Percentiles rank a stretch among this genome's conserved stretches.
Conservation (phyloP, 805 yeast genomes). For the Zygotorulaspora chibaensis region DNA sequence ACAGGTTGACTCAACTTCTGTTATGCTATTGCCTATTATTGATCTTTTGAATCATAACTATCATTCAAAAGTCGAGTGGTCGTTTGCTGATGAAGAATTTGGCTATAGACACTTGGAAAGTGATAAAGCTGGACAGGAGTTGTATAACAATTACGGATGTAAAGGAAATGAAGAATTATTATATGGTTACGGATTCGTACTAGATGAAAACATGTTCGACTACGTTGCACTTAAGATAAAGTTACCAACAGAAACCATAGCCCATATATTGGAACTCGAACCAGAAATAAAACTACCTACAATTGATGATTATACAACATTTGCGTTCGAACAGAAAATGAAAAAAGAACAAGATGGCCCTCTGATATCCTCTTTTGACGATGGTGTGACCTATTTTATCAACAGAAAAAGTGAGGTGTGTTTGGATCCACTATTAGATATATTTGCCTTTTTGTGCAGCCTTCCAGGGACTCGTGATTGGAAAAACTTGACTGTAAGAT, state of each 20-base stretch:
- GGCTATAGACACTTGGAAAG: conserved; percentile 28
- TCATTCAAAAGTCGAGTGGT: conserved; percentile 65
- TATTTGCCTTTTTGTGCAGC: conserved; percentile 31
- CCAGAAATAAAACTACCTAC: conserved; percentile 38
- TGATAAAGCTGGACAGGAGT: conserved; percentile 39
- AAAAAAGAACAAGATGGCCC: conserved; percentile 2
- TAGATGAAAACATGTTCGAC: conserved; percentile 56
- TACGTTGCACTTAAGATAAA: conserved; percentile 59
- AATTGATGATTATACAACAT: conserved; percentile 40
- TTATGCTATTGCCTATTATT: conserved; percentile 72
- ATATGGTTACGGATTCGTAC: conserved; percentile 56
- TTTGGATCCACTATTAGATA: conserved; percentile 24
- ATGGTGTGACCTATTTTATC: conserved; percentile 36
- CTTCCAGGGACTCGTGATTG: conserved; percentile 36
- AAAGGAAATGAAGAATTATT: conserved; percentile 86
- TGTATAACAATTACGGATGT: conserved; percentile 82
- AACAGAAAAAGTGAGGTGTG: conserved; percentile 22
- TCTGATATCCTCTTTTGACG: conserved; percentile 17
- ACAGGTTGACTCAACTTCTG: conserved; percentile 39
- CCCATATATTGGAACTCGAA: conserved; percentile 31
- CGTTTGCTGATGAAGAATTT: conserved; percentile 46
- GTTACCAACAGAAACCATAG: conserved; percentile 31
- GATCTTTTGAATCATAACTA: conserved; percentile 77
- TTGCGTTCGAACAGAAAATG: conserved; percentile 33
- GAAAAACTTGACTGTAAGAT: conserved; percentile 47